Conservation (phyloP, 805 yeast species). For the Metschnikowia cerradonensis region DNA sequence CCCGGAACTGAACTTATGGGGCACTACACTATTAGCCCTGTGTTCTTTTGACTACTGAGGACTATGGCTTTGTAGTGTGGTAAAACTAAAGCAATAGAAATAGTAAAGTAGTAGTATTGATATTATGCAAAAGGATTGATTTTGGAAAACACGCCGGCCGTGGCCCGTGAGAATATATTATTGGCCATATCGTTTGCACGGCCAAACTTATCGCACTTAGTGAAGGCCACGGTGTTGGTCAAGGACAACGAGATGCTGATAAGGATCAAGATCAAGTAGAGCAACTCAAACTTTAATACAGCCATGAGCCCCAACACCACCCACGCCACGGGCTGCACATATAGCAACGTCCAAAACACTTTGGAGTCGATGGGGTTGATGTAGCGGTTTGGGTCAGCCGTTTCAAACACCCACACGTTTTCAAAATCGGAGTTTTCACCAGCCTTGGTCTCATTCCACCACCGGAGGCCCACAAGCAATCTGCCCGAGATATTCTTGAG, state of each 20-base stretch:
- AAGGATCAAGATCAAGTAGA: constrained; percentile 56
- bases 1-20: too few relatives aligned
- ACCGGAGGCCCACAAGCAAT: constrained; percentile 81
- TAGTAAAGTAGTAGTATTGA: neutral
- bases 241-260: constrained; percentile 70
- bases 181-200: constrained; percentile 69
- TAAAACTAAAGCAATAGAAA: too few relatives aligned
- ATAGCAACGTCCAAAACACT: constrained; percentile 79
- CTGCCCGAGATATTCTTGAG: constrained; percentile 89
- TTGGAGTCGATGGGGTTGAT: constrained; percentile 91
- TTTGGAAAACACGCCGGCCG: constrained; percentile 44
- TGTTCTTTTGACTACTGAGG: too few relatives aligned
- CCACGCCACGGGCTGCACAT: constrained; percentile 77
- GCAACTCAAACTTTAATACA: constrained; percentile 68
- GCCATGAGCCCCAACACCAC: constrained; percentile 70
- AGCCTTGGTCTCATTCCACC: constrained; percentile 83
- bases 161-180: constrained; percentile 51
- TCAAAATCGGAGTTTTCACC: constrained; percentile 44
- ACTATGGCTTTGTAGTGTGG: too few relatives aligned
- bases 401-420: constrained; percentile 83
- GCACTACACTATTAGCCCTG: too few relatives aligned
- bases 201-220: constrained; percentile 89
- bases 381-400: constrained; percentile 65
- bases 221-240: constrained; percentile 86
- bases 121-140: constrained; percentile 38